Evolutionary conservation across 2,329 filamentous ascomycete species (phyloP), one percentile per base, ranked within the genome.

Genomic region (Colletotrichum sp.): DNA sequence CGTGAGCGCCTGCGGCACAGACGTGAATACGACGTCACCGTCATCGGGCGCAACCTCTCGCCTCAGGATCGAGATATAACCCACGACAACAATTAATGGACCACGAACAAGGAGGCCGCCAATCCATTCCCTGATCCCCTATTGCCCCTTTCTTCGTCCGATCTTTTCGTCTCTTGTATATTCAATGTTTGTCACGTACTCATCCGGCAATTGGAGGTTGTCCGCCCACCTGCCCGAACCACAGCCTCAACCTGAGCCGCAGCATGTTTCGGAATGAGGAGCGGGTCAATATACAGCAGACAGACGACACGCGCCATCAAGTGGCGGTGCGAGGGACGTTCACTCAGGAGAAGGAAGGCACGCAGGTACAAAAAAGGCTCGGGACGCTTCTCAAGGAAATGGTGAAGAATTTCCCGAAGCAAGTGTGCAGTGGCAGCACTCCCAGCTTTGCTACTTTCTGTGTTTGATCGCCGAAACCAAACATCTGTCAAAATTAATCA

Each of bases 211-310:
- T 36, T 28, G 62, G 36, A 32, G n/a, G 8, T 24, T 15, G 9
- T 39, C 10, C 16, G 8, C 52, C 24, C 63, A 39, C 24, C 44
- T 30, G 18, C 59, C 68, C 34, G 21, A 75, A 12, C 49, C 34
- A 65, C 52, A 59, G 18, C n/a, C 70, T 24, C 34, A 24, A 30
- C 68, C 30, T 66, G 49, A 62, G 68, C 72, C 72, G 68, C 62
- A 71, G 49, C 62, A 66, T 36, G 62, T 72, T 72, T 67, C 62
- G 63, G 24, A 71, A 66, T 71, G 52, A 36, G 16, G 10, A 24
- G 28, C 15, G 10, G 16, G 13, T 67, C 12, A 32, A 57, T 44
- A 52, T 44, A 39, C n/a, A 32, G 18, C 36, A 44, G 18, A 30
- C 49, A 24, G 44, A 49, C 26, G 67, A 71, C 68, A 65, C 72